Evolutionary conservation across 106 monocot species (phyloP).

Genomic region (Allium sativum): DNA sequence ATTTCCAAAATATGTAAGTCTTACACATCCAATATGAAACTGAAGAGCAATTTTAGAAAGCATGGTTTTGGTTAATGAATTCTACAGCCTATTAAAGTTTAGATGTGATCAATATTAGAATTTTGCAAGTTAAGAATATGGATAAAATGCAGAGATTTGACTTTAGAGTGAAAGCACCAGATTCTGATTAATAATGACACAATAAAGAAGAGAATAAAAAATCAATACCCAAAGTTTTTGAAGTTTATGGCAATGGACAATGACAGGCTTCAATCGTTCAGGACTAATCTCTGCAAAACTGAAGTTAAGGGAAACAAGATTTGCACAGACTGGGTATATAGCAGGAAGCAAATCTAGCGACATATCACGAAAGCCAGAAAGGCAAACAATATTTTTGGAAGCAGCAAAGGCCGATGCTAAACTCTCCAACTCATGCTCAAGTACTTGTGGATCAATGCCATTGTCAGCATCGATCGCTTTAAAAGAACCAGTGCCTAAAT

Average conservation of each 20-base stretch:
- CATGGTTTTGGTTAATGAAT: no score
- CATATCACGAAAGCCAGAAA: conserved; percentile 49
- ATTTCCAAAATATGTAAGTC: neutral
- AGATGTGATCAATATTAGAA: no score
- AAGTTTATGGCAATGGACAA: conserved; percentile 47
- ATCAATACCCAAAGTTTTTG: conserved; percentile 59
- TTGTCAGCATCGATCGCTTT: conserved; percentile 5
- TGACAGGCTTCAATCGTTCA: conserved; percentile 42
- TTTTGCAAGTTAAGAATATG: no score
- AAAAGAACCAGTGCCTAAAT: conserved; percentile 64
- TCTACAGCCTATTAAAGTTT: no score
- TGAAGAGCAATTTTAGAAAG: no score
- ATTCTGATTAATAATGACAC: no score
- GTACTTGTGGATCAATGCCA: neutral
- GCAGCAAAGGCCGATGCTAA: conserved; percentile 26
- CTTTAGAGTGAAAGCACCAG: no score
- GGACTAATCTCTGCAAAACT: conserved; percentile 36
- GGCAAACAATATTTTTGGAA: conserved; percentile 35
- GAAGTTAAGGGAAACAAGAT: conserved; percentile 55
- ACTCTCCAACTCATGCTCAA: conserved; percentile 4
- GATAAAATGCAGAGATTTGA: no score
- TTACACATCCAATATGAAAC: no score
- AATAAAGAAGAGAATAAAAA: neutral
- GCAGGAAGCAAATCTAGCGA: conserved; percentile 33
- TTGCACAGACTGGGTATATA: conserved; percentile 48